phyloP scores from a whole-genome alignment of 306 rosid genomes.

The Inga leiocalycina region DNA sequence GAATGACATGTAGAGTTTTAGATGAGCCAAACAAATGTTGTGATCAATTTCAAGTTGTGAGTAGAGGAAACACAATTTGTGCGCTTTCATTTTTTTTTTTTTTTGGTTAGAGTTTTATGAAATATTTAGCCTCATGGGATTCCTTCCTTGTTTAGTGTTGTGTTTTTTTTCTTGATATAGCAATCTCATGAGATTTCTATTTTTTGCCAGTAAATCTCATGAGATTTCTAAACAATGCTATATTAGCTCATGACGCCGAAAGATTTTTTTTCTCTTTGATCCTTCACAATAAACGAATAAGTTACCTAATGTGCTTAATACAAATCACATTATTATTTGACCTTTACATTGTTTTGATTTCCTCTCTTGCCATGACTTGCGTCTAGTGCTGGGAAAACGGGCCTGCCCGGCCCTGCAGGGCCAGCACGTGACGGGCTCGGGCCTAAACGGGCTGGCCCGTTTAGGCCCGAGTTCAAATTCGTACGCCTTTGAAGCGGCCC shows the following conservation, averaged over 20 bases:
- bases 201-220: background rate
- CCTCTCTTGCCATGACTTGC: background rate
- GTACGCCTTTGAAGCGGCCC: too few species aligned
- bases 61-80: background rate
- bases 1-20: background rate
- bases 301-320: background rate
- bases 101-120: too few species aligned
- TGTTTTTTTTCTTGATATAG: too few species aligned
- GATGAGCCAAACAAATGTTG: background rate
- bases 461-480: too few species aligned
- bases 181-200: background rate
- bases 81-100: background rate
- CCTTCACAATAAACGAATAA: too few species aligned
- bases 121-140: background rate
- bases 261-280: background rate
- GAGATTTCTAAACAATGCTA: background rate
- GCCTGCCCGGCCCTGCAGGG: too few species aligned
- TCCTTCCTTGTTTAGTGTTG: too few species aligned
- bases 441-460: too few species aligned
- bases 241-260: background rate
- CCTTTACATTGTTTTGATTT: background rate
- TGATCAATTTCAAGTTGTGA: background rate
- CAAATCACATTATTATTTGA: background rate
- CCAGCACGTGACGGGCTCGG: too few species aligned
- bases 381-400: too few species aligned